Evolutionary conservation across 192 early-diverging fungal species (phyloP), one percentile per base, ranked within the genome.

Genomic region (Gaertneriomyces semiglobifer): DNA sequence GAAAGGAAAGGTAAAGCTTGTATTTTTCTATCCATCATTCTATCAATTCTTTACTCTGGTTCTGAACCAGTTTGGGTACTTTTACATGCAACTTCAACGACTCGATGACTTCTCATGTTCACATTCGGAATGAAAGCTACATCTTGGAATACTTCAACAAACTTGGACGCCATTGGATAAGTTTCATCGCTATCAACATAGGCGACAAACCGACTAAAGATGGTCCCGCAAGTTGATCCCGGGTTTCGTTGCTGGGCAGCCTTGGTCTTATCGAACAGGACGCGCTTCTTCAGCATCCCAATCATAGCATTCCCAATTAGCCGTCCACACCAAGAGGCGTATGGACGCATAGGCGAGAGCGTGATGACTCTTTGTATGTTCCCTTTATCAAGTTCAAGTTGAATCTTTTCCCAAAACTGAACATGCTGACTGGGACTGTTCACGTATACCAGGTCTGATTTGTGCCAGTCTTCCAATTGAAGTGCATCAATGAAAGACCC

Each of bases 331-430:
- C 47, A 48, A 9, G 47, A 11, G 9, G 47, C 9, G n/a, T 48
- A n/a, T 48, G 47, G 10, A n/a, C 9, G n/a, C 9, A 11, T 48
- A 9, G 62, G 62, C 10, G 53, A 20, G 11, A 64, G 4, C 5
- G 62, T 51, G 41, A 50, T 53, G 48, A 64, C 38, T 4, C 62
- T 46, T 18, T 64, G 4, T 18, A 64, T 20, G 62, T 64, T 64
- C 4, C 62, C 62, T 51, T 64, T 64, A 4, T 6, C 6, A 4
- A 64, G 5, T 53, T 64, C 62, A 6, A 18, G 6, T 9, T 9
- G 33, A 20, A 33, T 40, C 20, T 64, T 64, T 3, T 53, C 18
- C 62, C 62, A 64, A 39, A 64, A 64, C 6, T 12, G 51, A 5
- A 4, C 8, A 40, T 64, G 6, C 6, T 53, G 40, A 19, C n/a